phyloP scores from a whole-genome alignment of 2,329 filamentous ascomycete species.

The Trichothecium roseum region DNA sequence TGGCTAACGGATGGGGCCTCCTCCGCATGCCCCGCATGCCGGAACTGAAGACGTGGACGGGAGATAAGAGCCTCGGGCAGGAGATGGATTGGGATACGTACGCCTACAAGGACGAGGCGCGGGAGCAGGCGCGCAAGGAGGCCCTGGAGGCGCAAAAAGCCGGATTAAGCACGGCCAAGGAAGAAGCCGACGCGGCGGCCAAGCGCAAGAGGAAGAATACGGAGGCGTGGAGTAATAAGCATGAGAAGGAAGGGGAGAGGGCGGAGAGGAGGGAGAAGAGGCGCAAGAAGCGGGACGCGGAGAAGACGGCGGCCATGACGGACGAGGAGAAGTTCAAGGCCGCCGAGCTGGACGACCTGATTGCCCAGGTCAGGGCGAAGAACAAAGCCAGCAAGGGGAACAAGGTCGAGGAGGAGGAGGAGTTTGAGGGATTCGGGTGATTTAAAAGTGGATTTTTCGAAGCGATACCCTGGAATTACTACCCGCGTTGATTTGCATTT shows the following conservation, averaged over 20 bases:
- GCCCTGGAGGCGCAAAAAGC: slow-evolving; percentile 40
- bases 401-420: slow-evolving; percentile 26
- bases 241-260: slow-evolving; percentile 54
- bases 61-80: slow-evolving; percentile 52
- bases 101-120: slow-evolving; percentile 60
- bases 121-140: slow-evolving; percentile 54
- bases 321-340: slow-evolving; percentile 56
- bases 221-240: slow-evolving; percentile 64
- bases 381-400: slow-evolving; percentile 31
- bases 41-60: slow-evolving; percentile 65
- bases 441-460: slow-evolving; percentile 9
- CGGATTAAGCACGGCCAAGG: slow-evolving; percentile 24
- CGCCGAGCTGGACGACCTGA: slow-evolving; percentile 51
- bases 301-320: slow-evolving; percentile 55
- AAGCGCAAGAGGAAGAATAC: slow-evolving; percentile 51
- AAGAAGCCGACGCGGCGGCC: slow-evolving; percentile 19
- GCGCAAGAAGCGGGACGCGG: slow-evolving; percentile 52
- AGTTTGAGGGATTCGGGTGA: slow-evolving; percentile 52
- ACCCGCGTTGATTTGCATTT: no score
- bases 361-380: slow-evolving; percentile 51
- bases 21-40: slow-evolving; percentile 89
- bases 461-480: not conserved
- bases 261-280: slow-evolving; percentile 54
- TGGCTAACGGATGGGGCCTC: slow-evolving; percentile 77
- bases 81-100: slow-evolving; percentile 58